Conservation (phyloP, 768 basidiomycete species). For the Russula lepida region DNA sequence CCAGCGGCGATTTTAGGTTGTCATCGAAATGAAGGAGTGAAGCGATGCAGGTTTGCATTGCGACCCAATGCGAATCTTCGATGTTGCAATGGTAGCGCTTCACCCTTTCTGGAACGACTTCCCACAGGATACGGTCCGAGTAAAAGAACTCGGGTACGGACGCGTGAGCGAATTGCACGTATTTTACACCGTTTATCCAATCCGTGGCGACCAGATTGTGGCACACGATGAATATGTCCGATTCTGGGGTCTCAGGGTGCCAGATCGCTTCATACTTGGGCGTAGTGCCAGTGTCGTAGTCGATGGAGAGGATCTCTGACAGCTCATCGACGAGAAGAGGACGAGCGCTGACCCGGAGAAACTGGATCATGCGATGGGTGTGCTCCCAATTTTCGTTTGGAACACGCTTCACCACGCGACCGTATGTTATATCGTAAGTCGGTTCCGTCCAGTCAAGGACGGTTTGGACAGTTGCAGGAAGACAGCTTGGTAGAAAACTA, state of each 20-base stretch:
- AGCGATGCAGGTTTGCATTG: constrained; percentile 4
- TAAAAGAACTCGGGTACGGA: constrained; percentile 3
- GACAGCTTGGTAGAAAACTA: constrained; percentile 17
- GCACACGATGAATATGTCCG: constrained; percentile 13
- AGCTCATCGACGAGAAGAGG: constrained; percentile 22
- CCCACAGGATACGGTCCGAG: constrained; percentile 2
- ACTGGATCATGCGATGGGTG: constrained; percentile 21
- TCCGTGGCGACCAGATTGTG: constrained; percentile 2
- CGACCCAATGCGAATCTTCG: constrained; percentile 6
- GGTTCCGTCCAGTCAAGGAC: constrained; percentile 19
- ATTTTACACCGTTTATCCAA: neutral
- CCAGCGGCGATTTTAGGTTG: neutral
- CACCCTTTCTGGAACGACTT: neutral
- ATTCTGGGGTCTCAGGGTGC: constrained; percentile 14
- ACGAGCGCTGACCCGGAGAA: constrained; percentile 17
- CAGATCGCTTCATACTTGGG: constrained; percentile 16
- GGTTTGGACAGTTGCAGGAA: constrained; percentile 10
- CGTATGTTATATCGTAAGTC: constrained; percentile 21
- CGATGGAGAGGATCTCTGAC: constrained; percentile 22
- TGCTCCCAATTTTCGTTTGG: constrained; percentile 12
- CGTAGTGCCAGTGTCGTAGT: constrained; percentile 16
- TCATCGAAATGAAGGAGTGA: constrained; percentile 11
- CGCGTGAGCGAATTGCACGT: constrained; percentile 10
- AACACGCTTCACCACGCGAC: constrained; percentile 23
- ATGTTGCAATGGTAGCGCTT: constrained; percentile 1